Percentiles rank a stretch among this genome's conserved stretches.
Evolutionary conservation across 1,284 basidiomycete genomes (phyloP).

Genomic region (Pseudozyma tsukubaensis): DNA sequence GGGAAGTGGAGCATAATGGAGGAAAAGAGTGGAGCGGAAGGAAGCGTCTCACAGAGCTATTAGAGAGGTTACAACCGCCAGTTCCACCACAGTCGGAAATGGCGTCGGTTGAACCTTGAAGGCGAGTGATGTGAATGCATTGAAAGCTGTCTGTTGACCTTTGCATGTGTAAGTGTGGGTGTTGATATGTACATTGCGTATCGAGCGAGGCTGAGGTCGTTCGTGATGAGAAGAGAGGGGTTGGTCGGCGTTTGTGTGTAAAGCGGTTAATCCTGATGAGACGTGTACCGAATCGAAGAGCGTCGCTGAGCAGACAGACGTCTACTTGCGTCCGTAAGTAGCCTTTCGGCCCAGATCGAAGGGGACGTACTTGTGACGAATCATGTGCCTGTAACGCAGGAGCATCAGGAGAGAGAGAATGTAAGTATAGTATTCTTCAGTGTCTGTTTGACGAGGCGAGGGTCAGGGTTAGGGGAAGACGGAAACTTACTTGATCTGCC

Average conservation of each 20-base stretch:
- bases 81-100: neutral
- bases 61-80: slow-evolving; percentile 6
- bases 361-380: slow-evolving; percentile 90
- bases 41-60: slow-evolving; percentile 15
- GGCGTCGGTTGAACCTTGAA: neutral
- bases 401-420: neutral
- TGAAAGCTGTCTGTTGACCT: neutral
- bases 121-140: neutral
- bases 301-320: neutral
- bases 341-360: slow-evolving; percentile 89
- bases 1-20: slow-evolving; percentile 78
- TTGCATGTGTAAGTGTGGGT: neutral
- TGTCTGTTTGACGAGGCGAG: neutral
- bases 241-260: neutral
- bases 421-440: neutral
- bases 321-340: slow-evolving; percentile 53
- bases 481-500: slow-evolving; percentile 68
- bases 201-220: no score
- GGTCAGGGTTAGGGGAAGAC: neutral
- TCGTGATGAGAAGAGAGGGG: no score
- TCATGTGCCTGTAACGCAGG: slow-evolving; percentile 82
- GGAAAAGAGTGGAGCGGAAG: slow-evolving; percentile 77
- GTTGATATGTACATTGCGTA: no score
- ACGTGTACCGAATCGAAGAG: neutral
- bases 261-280: neutral